These are phyloP conservation scores for Rhypophila decipiens DNA, from an alignment of 495 filamentous ascomycete genomes.

Conservation along the genomic window DNA sequence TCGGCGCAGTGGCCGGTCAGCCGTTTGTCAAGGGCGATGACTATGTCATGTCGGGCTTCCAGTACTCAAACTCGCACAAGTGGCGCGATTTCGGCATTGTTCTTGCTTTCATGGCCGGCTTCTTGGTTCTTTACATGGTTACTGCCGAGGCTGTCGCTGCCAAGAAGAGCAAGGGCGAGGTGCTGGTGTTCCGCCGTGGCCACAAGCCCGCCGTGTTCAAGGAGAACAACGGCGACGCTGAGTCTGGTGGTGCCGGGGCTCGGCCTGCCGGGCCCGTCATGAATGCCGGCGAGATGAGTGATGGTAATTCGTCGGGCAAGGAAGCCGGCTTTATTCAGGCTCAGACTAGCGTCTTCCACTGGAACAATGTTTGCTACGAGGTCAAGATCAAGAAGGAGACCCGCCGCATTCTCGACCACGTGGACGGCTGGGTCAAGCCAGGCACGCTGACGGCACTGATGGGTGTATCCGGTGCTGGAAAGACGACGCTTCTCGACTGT, in stretches of 20 bases:
- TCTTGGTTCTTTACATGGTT: constrained; percentile 59
- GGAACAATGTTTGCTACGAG: constrained; percentile 80
- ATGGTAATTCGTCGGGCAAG: constrained; percentile 44
- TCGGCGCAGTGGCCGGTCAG: constrained; percentile 56
- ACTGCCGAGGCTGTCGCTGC: constrained; percentile 69
- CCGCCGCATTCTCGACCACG: constrained; percentile 72
- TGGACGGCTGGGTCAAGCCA: constrained; percentile 88
- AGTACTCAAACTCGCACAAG: constrained; percentile 54
- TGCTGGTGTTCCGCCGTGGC: constrained; percentile 77
- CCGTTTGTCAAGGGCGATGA: constrained; percentile 53
- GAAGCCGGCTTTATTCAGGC: constrained; percentile 46
- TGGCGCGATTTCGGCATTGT: constrained; percentile 85
- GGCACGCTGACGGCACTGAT: constrained; percentile 87
- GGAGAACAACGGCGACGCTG: constrained; percentile 48
- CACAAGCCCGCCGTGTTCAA: constrained; percentile 54
- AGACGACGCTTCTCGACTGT: constrained; percentile 67
- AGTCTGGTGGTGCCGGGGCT: constrained; percentile 47
- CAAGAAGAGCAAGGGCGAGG: constrained; percentile 80
- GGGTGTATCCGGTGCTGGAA: constrained; percentile 69
- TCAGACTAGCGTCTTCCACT: constrained; percentile 67
- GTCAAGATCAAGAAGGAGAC: constrained; percentile 77
- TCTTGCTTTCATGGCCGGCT: constrained; percentile 63
- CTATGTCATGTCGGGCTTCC: constrained; percentile 58
- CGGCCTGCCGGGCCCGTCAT: constrained; percentile 28
- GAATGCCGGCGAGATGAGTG: constrained; percentile 36